Percentiles rank a stretch among this genome's conserved stretches.
Conservation (phyloP, 371 early-diverging fungal species). For the Massospora cicadina region DNA sequence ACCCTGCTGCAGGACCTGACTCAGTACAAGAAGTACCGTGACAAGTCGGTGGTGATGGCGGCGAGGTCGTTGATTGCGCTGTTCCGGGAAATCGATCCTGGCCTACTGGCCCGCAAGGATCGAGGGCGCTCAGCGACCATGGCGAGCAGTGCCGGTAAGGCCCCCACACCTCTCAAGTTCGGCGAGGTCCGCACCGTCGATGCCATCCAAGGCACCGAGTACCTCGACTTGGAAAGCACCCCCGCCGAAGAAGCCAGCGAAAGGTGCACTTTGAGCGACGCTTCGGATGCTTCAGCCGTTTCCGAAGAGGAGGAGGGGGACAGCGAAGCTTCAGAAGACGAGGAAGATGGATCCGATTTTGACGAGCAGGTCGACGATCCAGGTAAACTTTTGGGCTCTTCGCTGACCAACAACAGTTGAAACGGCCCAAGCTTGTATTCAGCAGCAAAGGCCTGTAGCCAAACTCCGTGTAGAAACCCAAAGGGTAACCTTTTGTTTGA, state of each 20-base stretch:
- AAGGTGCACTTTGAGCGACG: constrained; percentile 41
- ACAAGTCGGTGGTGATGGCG: constrained; percentile 83
- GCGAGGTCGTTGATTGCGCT: constrained; percentile 73
- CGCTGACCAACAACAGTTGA: too few species aligned
- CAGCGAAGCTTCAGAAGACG: constrained; percentile 20
- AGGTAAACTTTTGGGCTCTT: constrained; percentile 15
- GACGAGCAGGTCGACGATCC: constrained; percentile 23
- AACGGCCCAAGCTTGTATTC: too few species aligned
- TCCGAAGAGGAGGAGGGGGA: constrained; percentile 17
- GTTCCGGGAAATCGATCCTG: constrained; percentile 86
- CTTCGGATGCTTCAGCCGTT: constrained; percentile 19
- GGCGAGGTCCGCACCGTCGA: constrained; percentile 47
- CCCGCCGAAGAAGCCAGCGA: constrained; percentile 26
- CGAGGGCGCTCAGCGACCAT: constrained; percentile 20
- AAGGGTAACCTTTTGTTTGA: constrained; percentile 2
- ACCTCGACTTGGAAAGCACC: constrained; percentile 18
- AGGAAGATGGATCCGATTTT: constrained; percentile 22
- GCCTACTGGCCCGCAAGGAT: constrained; percentile 75
- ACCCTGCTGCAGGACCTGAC: constrained; percentile 72
- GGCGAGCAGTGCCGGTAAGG: constrained; percentile 60
- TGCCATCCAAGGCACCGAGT: constrained; percentile 62
- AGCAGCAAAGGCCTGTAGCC: neutral
- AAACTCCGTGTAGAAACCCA: constrained; percentile 4
- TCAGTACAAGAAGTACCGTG: constrained; percentile 75
- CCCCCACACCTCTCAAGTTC: constrained; percentile 40